Evolutionary conservation across 257 asterid genomes (phyloP).

Genomic region (Datura wrightii): DNA sequence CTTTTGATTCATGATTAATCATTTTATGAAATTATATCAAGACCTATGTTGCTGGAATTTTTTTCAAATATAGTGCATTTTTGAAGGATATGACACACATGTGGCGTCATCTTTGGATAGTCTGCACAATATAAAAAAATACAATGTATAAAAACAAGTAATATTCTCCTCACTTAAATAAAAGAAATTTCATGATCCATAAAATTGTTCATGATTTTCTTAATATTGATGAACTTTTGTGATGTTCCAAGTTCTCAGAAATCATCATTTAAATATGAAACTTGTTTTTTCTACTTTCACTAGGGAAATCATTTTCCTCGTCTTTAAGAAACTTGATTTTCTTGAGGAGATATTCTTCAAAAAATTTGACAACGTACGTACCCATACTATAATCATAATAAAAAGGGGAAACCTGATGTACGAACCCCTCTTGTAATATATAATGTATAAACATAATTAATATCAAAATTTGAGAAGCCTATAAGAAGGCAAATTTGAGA

Average conservation of each 20-base stretch:
- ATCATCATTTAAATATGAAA: too few species aligned
- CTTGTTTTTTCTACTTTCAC: too few species aligned
- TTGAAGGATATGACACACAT: not conserved
- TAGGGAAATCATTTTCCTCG: too few species aligned
- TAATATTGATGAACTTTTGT: not conserved
- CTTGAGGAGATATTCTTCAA: too few species aligned
- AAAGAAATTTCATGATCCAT: not conserved
- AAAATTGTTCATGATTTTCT: not conserved
- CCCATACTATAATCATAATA: too few species aligned
- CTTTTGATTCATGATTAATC: slow-evolving; percentile 7
- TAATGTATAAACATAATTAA: not conserved
- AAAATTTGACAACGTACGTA: too few species aligned
- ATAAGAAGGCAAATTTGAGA: slow-evolving; percentile 2
- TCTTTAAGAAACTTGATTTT: too few species aligned
- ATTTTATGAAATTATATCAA: not conserved
- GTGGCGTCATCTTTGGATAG: not conserved
- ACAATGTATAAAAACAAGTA: not conserved
- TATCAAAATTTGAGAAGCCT: too few species aligned
- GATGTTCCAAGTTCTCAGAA: not conserved
- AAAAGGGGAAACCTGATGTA: too few species aligned
- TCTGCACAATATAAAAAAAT: not conserved
- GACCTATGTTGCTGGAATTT: not conserved
- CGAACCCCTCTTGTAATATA: too few species aligned
- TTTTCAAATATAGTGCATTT: not conserved
- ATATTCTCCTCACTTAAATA: not conserved